phyloP scores from a whole-genome alignment of 208 protist genomes.

The Borovskyia barvae region DNA sequence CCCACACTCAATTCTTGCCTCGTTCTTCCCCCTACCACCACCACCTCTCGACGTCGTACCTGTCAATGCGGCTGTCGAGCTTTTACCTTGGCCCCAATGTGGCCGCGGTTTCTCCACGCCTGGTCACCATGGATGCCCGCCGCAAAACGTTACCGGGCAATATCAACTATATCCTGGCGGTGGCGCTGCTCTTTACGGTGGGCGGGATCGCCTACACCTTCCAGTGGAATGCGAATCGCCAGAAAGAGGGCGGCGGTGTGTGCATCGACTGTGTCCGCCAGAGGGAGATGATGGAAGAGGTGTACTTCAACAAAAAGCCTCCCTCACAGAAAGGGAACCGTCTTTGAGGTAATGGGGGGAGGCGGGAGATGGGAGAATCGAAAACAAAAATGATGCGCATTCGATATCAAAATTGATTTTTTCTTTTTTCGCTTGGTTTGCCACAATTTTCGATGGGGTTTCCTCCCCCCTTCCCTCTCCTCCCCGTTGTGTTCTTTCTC shows the following conservation, averaged over 20 bases:
- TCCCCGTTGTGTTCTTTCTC: too few species aligned
- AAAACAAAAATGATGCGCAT: too few species aligned
- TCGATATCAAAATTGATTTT: too few species aligned
- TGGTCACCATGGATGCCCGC: constrained; percentile 19
- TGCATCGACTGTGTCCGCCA: constrained; percentile 82
- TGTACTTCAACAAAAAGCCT: constrained; percentile 72
- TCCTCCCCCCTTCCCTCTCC: too few species aligned
- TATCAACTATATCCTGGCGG: constrained; percentile 46
- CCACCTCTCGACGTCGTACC: too few species aligned
- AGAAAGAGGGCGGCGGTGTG: constrained; percentile 64
- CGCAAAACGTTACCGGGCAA: not conserved
- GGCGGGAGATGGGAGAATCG: too few species aligned
- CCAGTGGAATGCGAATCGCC: constrained; percentile 64
- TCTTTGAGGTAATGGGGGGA: constrained; percentile 32
- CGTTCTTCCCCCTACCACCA: not conserved
- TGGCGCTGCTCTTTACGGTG: constrained; percentile 55
- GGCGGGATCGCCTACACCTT: constrained; percentile 67
- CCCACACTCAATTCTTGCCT: not conserved
- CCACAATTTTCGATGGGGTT: too few species aligned
- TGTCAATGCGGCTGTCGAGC: constrained; percentile 28
- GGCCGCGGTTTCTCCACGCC: constrained; percentile 22
- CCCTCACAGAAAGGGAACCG: constrained; percentile 50
- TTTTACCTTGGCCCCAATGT: constrained; percentile 16
- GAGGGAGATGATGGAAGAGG: constrained; percentile 80
- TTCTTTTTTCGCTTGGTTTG: too few species aligned